phyloP scores from a whole-genome alignment of 208 protist genomes.

The Naegleria gruberi region DNA sequence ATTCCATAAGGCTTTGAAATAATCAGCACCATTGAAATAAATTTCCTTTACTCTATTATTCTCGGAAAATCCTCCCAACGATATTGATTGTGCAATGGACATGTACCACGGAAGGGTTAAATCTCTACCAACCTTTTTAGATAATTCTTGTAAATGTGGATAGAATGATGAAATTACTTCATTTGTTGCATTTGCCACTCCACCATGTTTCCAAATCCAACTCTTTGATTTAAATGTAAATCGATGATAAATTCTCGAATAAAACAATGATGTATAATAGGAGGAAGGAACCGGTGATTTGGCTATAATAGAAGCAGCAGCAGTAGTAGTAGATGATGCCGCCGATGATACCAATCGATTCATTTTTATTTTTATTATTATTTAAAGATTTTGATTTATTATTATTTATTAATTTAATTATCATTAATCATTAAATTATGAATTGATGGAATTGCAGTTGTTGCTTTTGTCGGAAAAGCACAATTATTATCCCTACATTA shows the following conservation, averaged over 20 bases:
- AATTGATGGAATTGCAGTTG: too few relatives aligned
- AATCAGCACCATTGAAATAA: slow-evolving; percentile 60
- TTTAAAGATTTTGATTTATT: too few relatives aligned
- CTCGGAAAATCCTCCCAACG: neutral
- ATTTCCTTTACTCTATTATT: slow-evolving; percentile 8
- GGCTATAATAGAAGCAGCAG: neutral
- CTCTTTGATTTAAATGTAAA: neutral
- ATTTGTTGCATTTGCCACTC: neutral
- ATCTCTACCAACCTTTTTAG: neutral
- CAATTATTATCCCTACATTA: too few relatives aligned
- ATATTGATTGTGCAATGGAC: neutral
- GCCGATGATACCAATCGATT: too few relatives aligned
- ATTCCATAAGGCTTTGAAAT: slow-evolving; percentile 70
- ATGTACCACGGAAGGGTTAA: neutral
- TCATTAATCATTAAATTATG: too few relatives aligned
- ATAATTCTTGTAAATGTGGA: neutral
- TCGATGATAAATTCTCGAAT: neutral
- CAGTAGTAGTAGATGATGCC: too few relatives aligned
- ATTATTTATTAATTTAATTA: too few relatives aligned
- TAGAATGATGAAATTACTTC: neutral
- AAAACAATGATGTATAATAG: neutral
- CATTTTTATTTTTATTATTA: too few relatives aligned
- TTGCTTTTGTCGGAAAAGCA: too few relatives aligned
- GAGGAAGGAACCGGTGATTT: neutral
- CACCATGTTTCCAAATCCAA: neutral